A percentile compares a stretch with the other conserved stretches of the same genome.
Conservation (phyloP, 768 basidiomycete species). For the Mycena epipterygia region DNA sequence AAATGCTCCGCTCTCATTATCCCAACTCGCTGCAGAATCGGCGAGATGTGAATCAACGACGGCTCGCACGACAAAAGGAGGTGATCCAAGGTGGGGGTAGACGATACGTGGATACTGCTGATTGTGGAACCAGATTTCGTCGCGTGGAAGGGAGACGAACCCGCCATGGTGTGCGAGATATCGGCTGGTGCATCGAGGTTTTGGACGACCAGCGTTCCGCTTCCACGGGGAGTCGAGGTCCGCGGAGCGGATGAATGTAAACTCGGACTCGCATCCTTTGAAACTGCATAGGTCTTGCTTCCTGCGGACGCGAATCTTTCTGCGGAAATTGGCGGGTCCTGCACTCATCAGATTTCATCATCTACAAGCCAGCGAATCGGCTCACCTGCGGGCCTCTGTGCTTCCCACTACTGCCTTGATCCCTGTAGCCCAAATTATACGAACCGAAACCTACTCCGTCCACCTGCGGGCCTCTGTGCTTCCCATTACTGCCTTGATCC, state of each 20-base stretch:
- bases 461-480: background rate
- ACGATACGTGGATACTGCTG: conserved; percentile 30
- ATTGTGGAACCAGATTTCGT: conserved; percentile 28
- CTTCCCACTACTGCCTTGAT: conserved; percentile 1
- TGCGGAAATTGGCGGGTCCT: background rate
- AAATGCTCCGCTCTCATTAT: conserved; percentile 73
- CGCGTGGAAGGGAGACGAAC: conserved; percentile 24
- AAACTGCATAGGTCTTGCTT: conserved; percentile 8
- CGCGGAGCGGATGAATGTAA: conserved; percentile 11
- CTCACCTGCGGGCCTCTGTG: conserved; percentile 1
- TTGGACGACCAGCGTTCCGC: conserved; percentile 24
- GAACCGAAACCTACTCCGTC: too few relatives aligned
- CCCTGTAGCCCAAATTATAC: conserved; percentile 4
- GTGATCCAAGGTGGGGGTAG: conserved; percentile 59
- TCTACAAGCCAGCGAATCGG: background rate
- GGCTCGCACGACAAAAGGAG: conserved; percentile 75
- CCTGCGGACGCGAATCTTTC: background rate
- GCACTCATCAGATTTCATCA: background rate
- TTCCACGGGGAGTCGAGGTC: conserved; percentile 33
- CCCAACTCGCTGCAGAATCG: conserved; percentile 69
- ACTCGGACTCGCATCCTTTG: background rate
- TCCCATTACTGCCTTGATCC: conserved; percentile 1
- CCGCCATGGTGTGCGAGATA: background rate
- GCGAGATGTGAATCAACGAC: conserved; percentile 72
- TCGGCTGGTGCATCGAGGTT: background rate